Evolutionary conservation across 108 stramenopile species (phyloP), one percentile per base, ranked within the genome.

Genomic region (Cyclostephanos invisitatus): DNA sequence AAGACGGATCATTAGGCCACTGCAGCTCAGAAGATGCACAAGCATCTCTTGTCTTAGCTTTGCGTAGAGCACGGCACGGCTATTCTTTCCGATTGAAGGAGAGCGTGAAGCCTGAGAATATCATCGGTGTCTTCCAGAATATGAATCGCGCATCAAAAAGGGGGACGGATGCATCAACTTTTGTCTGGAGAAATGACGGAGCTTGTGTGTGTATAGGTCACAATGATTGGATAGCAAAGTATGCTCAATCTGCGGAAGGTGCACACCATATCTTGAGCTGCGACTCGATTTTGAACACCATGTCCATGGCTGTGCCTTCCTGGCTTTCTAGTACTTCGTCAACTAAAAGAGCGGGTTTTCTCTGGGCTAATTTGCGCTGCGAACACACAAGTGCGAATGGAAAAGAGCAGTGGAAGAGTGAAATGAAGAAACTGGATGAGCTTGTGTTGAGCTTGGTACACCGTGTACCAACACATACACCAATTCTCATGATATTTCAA

Each of bases 21-120:
- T 94, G 93, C 68, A 91, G 89, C 55, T 79, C 80, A 29, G 89
- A 94, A 67, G 93, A 94, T 76, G 93, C 93, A 2, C 66, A 70
- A 49, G 87, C 90, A 12, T 55, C 86, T 6, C 77, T 94, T n/a
- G 63, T 89, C 50, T 66, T 94, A 1, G 93, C 93, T 0, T 28
- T 88, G 37, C 84, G 81, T n/a, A 67, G 90, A 53, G 93, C 89
- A 32, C 59, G 81, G 44, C 57, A 72, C 27, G 90, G 90, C 44
- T 47, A 75, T 51, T 55, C 76, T 15, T 91, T 94, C 69, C 58
- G 62, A 54, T 58, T 91, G 27, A 79, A 73, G 25, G 84, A 87
- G 27, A 72, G 66, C 51, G 42, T 51, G 8, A 72, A 37, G 42
- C 68, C 51, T 18, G 44, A 67, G 55, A 82, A 67, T 72, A 54